These are phyloP conservation scores for Scorias spongiosa DNA, from an alignment of 2,329 filamentous ascomycete genomes.

Conservation along the genomic window DNA sequence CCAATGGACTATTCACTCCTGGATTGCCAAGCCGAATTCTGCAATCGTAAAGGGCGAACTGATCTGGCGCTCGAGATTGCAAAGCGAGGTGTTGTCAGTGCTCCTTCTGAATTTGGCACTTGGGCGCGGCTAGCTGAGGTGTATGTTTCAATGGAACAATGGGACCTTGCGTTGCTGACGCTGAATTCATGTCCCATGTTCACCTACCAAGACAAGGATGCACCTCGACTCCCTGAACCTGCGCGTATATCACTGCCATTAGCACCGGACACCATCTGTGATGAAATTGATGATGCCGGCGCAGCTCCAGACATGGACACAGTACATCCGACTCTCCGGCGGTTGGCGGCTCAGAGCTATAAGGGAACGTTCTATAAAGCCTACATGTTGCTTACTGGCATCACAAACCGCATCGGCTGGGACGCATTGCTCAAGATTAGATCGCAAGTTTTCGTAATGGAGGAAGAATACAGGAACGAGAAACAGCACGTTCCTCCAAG, in stretches of 20 bases:
- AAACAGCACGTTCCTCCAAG: slow-evolving; percentile 42
- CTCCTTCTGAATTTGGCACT: slow-evolving; percentile 91
- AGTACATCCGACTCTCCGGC: slow-evolving; percentile 73
- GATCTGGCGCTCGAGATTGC: slow-evolving; percentile 84
- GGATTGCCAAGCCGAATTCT: slow-evolving; percentile 84
- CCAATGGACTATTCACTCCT: slow-evolving; percentile 98
- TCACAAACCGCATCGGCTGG: slow-evolving; percentile 95
- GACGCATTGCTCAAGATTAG: slow-evolving; percentile 87
- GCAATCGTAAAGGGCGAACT: slow-evolving; percentile 73
- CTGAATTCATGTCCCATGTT: slow-evolving; percentile 99
- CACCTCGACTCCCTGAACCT: slow-evolving; percentile 85
- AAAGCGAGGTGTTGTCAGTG: slow-evolving; percentile 85
- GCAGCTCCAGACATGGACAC: slow-evolving; percentile 63
- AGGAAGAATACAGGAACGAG: slow-evolving; percentile 91
- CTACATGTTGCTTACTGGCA: slow-evolving; percentile 84
- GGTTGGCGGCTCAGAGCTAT: slow-evolving; percentile 75
- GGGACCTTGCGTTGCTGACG: slow-evolving; percentile 88
- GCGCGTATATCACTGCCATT: slow-evolving; percentile 77
- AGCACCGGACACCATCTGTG: slow-evolving; percentile 73
- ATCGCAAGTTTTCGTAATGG: slow-evolving; percentile 98
- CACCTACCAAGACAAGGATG: slow-evolving; percentile 97
- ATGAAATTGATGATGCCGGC: slow-evolving; percentile 90
- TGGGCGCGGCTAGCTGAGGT: slow-evolving; percentile 91
- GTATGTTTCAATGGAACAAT: slow-evolving; percentile 86
- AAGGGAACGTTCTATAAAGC: slow-evolving; percentile 93